Conservation (phyloP, 495 filamentous ascomycete genomes). For the Daldinia caldariorum region DNA sequence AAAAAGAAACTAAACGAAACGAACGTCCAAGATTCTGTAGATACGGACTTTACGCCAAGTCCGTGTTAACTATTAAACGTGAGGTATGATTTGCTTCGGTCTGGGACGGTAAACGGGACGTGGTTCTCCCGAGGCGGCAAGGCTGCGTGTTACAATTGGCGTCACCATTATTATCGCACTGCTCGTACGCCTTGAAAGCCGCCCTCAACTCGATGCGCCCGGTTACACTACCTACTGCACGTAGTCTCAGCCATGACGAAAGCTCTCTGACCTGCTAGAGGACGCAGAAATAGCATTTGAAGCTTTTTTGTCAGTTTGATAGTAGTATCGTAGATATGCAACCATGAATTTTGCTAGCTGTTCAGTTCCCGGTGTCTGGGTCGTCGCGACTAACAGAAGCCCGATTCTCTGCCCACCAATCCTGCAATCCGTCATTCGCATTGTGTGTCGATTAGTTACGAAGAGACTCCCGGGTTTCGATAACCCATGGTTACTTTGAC, state of each 20-base stretch:
- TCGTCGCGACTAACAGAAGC: not conserved
- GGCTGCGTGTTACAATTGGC: conserved; percentile 19
- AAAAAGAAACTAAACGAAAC: no score
- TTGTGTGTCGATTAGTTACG: not conserved
- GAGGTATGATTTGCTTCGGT: conserved; percentile 1
- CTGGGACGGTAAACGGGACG: conserved; percentile 6
- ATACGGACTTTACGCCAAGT: conserved; percentile 9
- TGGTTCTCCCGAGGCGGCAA: conserved; percentile 17
- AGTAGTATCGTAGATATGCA: no score
- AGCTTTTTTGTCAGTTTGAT: not conserved
- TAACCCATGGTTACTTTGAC: not conserved
- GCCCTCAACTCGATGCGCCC: conserved; percentile 17
- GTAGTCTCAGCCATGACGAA: conserved; percentile 22
- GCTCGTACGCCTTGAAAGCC: not conserved
- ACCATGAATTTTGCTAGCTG: not conserved
- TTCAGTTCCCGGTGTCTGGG: not conserved
- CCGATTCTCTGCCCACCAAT: not conserved
- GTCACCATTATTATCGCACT: conserved; percentile 3
- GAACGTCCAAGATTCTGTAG: not conserved
- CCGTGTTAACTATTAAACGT: conserved; percentile 17
- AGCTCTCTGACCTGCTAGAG: conserved; percentile 13
- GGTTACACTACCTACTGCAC: conserved; percentile 38
- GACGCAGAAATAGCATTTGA: conserved; percentile 3
- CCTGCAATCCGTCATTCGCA: conserved; percentile 1
- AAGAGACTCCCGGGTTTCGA: not conserved